Conservation (phyloP, 192 early-diverging fungal genomes). For the Gonapodya prolifera region DNA sequence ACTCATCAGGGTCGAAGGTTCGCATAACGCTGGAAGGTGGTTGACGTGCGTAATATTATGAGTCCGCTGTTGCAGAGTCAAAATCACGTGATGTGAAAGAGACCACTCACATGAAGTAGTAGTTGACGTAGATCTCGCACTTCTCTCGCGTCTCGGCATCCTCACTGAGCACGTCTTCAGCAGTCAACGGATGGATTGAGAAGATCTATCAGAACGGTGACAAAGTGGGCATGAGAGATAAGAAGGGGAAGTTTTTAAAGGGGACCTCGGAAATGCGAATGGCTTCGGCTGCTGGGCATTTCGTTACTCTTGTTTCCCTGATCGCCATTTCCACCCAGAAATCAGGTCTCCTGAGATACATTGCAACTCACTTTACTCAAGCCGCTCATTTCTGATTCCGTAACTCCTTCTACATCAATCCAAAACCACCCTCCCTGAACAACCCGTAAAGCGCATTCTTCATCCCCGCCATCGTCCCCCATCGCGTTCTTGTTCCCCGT, state of each 20-base stretch:
- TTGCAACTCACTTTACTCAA: constrained; percentile 32
- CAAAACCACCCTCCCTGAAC: constrained; percentile 42
- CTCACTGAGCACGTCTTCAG: constrained; percentile 71
- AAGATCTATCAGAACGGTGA: constrained; percentile 30
- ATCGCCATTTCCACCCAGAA: background rate
- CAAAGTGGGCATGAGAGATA: background rate
- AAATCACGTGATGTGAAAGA: constrained; percentile 40
- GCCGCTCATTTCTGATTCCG: constrained; percentile 36
- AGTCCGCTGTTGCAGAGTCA: constrained; percentile 19
- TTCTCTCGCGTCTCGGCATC: constrained; percentile 72
- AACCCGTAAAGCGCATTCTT: background rate
- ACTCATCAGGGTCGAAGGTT: constrained; percentile 14
- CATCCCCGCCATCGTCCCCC: background rate
- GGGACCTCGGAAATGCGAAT: background rate
- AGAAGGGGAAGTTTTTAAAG: constrained; percentile 10
- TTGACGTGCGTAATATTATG: constrained; percentile 2
- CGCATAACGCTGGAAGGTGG: background rate
- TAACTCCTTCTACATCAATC: constrained; percentile 50
- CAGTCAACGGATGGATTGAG: constrained; percentile 61
- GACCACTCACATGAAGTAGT: constrained; percentile 86
- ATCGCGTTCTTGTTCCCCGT: background rate
- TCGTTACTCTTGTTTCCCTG: constrained; percentile 4
- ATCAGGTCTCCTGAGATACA: background rate
- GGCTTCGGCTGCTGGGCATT: background rate
- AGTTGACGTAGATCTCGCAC: constrained; percentile 80